Base-by-base conservation (phyloP, 805 yeast species). In the Blastobotrys mokoenaii region DNA sequence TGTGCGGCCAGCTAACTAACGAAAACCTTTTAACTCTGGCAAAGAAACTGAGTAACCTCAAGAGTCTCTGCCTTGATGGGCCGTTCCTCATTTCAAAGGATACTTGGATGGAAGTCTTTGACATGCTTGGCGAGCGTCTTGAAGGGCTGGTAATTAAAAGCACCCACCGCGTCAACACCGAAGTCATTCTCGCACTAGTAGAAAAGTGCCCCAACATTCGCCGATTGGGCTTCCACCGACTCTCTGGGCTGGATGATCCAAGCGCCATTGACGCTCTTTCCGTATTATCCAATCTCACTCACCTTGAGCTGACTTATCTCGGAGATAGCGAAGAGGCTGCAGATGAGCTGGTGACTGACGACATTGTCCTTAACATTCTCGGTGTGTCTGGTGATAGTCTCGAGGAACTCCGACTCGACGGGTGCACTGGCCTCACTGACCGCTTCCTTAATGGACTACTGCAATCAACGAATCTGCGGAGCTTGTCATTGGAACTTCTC, bases 1-100 rank as follows among this genome's bases (percentile, higher is more conserved):
- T 89, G 97, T 90, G 97, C 68, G 98, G 98, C 3, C 89, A 84
- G 54, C 66, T 93, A 35, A 87, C 83, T 54, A 84, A 84, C 59
- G 88, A 82, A 51, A 82, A 83, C 46, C 61, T 93, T 47, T 59
- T 68, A 14, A 83, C 86, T 58, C 77, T 74, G 49, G 73, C 76
- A 3, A 66, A 76, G 8, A 80, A 84, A 50, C 67, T 90, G 36
- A 65, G 66, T 0, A 63, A 73, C 27, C 67, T 93, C 40, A 68
- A 62, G 12, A 69, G 75, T 11, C 46, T 90, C 6, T 67, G 73
- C n/a, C 65, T 93, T 32, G 89, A 90, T 62, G 99, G 99, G 0
- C 87, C 97, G 0, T 93, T 93, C 59, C 66, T 93, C 52, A 80
- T 93, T 39, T 79, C 82, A 56, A 85, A 82, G 51, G 65, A 63